Conservation (phyloP, 176 grass and related monocot species). For the Oryza meridionalis region DNA sequence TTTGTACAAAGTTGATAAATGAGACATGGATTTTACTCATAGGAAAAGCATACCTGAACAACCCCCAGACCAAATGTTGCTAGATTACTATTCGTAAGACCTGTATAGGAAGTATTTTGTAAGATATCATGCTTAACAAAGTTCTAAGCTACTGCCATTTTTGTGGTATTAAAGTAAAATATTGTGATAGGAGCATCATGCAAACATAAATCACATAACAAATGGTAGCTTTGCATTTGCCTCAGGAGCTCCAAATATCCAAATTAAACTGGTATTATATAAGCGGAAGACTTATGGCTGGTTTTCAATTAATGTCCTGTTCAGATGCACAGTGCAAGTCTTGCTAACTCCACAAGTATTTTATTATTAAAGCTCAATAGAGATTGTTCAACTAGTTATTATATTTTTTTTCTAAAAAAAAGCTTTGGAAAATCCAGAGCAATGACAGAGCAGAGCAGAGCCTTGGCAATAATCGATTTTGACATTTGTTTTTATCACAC, state of each 20-base stretch:
- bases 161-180: background rate
- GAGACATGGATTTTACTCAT: slow-evolving; percentile 11
- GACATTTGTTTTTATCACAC: background rate
- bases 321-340: background rate
- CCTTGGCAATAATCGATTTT: slow-evolving; percentile 10
- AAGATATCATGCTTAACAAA: slow-evolving; percentile 21
- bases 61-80: slow-evolving; percentile 89
- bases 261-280: slow-evolving; percentile 6
- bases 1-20: slow-evolving; percentile 18
- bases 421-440: background rate
- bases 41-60: slow-evolving; percentile 73
- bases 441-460: background rate
- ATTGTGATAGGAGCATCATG: background rate
- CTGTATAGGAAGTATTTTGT: slow-evolving; percentile 51
- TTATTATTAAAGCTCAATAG: background rate
- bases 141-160: slow-evolving; percentile 3
- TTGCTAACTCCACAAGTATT: background rate
- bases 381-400: background rate
- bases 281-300: background rate
- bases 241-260: background rate
- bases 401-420: background rate
- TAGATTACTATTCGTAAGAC: slow-evolving; percentile 80
- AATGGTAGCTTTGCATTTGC: slow-evolving; percentile 16
- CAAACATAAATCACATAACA: slow-evolving; percentile 25
- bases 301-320: background rate